Conservation (phyloP, 257 asterid genomes). For the Nicotiana attenuata region DNA sequence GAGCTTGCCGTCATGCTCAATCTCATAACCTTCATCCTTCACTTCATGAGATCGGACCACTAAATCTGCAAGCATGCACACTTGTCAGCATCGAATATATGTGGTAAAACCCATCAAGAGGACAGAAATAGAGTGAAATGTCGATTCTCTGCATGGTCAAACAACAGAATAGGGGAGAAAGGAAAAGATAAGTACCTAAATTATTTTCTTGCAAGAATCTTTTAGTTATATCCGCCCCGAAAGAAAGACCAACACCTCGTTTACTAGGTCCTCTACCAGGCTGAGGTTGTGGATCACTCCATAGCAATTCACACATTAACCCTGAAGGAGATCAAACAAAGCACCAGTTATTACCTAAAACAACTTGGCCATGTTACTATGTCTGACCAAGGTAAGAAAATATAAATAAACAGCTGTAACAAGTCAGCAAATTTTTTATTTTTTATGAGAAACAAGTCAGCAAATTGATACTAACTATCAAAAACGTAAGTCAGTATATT, state of each 20-base stretch:
- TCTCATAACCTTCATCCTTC: constrained; percentile 95
- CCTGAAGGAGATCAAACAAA: constrained; percentile 41
- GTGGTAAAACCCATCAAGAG: not conserved
- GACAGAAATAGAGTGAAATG: not conserved
- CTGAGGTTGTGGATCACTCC: constrained; percentile 99
- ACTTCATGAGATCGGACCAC: constrained; percentile 99
- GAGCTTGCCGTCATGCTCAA: constrained; percentile 96
- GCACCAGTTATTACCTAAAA: not conserved
- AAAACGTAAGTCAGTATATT: not conserved
- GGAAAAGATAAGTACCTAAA: constrained; percentile 43
- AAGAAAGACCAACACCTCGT: constrained; percentile 98
- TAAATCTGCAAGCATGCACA: constrained; percentile 47
- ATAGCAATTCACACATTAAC: constrained; percentile 92
- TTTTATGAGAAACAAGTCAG: not conserved
- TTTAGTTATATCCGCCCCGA: constrained; percentile 87
- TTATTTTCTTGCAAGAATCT: constrained; percentile 87
- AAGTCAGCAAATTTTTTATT: not conserved
- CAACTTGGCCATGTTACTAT: not conserved
- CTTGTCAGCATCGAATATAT: not conserved
- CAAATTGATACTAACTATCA: not conserved
- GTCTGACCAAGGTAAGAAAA: not conserved
- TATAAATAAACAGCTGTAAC: not conserved
- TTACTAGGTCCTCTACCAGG: constrained; percentile 99
- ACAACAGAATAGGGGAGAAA: not conserved
- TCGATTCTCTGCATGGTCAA: not conserved